These are phyloP conservation scores for Lecanicillium sp. DNA, from an alignment of 2,329 filamentous ascomycete species.

Conservation along the genomic window DNA sequence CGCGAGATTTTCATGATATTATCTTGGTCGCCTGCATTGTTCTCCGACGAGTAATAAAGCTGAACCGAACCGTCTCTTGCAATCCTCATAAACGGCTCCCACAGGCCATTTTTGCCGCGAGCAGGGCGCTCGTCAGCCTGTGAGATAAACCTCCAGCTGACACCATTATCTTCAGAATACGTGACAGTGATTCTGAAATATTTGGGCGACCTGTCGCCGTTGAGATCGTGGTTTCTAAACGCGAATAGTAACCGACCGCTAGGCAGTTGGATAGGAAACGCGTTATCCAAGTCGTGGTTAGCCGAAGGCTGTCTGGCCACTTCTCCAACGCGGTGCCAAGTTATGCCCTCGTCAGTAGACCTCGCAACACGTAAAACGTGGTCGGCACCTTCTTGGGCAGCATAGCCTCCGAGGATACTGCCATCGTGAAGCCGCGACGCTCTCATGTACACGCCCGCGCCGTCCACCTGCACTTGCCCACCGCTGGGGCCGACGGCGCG, in stretches of 20 bases:
- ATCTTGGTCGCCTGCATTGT: constrained; percentile 29
- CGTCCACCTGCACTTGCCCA: constrained; percentile 17
- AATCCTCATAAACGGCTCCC: constrained; percentile 35
- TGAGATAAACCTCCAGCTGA: constrained; percentile 24
- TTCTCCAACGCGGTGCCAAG: constrained; percentile 19
- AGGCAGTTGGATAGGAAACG: constrained; percentile 24
- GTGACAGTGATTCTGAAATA: constrained; percentile 33
- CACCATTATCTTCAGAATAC: constrained; percentile 30
- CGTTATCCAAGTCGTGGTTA: constrained; percentile 23
- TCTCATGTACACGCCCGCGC: constrained; percentile 20
- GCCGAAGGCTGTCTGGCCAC: not conserved
- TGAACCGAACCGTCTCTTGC: constrained; percentile 30
- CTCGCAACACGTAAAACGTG: constrained; percentile 16
- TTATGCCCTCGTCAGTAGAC: constrained; percentile 19
- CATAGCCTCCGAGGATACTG: constrained; percentile 21
- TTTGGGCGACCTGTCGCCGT: constrained; percentile 15
- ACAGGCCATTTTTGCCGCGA: constrained; percentile 25
- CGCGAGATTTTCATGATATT: constrained; percentile 27
- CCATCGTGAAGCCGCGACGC: constrained; percentile 18
- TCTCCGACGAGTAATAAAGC: constrained; percentile 35
- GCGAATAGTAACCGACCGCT: constrained; percentile 28
- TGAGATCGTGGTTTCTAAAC: constrained; percentile 26
- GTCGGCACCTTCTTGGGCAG: constrained; percentile 14
- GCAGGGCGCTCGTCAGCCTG: constrained; percentile 15
- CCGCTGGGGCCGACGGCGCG: constrained; percentile 6